phyloP scores from a whole-genome alignment of 2,329 filamentous ascomycete genomes.

The Phoma sp. region DNA sequence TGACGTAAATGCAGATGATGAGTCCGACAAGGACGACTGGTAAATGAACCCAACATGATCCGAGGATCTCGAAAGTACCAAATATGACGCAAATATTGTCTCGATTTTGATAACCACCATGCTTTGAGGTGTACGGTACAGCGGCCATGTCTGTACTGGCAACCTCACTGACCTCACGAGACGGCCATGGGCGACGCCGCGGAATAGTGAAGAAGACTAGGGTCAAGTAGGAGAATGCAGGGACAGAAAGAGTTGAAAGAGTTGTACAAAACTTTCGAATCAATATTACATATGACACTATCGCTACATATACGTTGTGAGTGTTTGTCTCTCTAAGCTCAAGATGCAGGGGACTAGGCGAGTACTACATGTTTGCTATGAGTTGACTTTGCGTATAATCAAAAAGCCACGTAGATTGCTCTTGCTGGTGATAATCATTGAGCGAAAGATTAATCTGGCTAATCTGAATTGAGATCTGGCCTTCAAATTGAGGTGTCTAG shows the following conservation, averaged over 20 bases:
- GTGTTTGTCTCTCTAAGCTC: too few relatives aligned
- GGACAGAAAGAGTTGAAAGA: neutral
- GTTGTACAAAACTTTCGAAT: slow-evolving; percentile 7
- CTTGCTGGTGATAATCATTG: too few relatives aligned
- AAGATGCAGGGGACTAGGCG: too few relatives aligned
- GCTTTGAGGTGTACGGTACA: neutral
- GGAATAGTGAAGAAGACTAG: neutral
- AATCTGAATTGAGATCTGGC: too few relatives aligned
- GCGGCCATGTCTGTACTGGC: neutral
- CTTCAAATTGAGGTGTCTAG: too few relatives aligned
- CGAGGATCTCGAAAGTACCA: neutral
- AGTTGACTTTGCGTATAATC: too few relatives aligned
- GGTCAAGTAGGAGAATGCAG: neutral
- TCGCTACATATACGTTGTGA: too few relatives aligned
- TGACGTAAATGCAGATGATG: slow-evolving; percentile 66
- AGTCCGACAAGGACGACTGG: slow-evolving; percentile 79
- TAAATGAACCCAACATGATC: slow-evolving; percentile 33
- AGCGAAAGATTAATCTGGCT: too few relatives aligned
- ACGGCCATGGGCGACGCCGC: neutral
- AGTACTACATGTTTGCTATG: too few relatives aligned
- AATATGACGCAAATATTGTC: neutral
- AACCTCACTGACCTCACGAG: neutral
- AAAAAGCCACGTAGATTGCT: too few relatives aligned
- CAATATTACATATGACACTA: neutral
- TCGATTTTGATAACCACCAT: neutral